phyloP scores from a whole-genome alignment of 495 filamentous ascomycete genomes.

The Aspergillus nidulans region DNA sequence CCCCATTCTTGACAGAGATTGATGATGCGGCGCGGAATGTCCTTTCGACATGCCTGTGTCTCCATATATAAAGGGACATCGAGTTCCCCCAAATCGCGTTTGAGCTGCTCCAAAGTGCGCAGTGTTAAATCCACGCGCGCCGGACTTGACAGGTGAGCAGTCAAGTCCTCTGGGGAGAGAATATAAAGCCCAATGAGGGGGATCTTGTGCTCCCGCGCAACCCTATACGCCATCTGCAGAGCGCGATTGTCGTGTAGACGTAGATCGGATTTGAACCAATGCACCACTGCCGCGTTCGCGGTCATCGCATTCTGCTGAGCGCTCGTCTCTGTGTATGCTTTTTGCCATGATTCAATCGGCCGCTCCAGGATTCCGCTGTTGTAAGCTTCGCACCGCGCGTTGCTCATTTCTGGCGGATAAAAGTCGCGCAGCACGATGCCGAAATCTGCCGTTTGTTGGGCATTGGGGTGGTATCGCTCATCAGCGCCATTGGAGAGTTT shows the following conservation, averaged over 20 bases:
- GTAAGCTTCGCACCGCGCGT: conserved; percentile 68
- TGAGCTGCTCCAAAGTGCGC: conserved; percentile 60
- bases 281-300: conserved; percentile 64
- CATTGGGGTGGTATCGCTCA: conserved; percentile 34
- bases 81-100: conserved; percentile 59
- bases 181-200: conserved; percentile 75
- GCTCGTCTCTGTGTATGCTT: conserved; percentile 50
- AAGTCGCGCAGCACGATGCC: conserved; percentile 73
- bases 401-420: conserved; percentile 83
- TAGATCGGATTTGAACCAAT: conserved; percentile 90
- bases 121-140: conserved; percentile 77
- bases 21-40: conserved; percentile 60
- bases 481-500: neutral
- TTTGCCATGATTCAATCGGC: conserved; percentile 61
- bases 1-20: conserved; percentile 69
- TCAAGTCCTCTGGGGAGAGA: conserved; percentile 79
- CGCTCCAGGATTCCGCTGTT: conserved; percentile 59
- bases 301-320: conserved; percentile 38
- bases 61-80: conserved; percentile 80
- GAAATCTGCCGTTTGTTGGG: conserved; percentile 53
- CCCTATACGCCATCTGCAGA: conserved; percentile 60
- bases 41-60: conserved; percentile 60
- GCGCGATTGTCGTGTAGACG: conserved; percentile 71
- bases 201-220: conserved; percentile 57
- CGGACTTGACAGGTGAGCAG: conserved; percentile 72